Evolutionary conservation across 306 rosid genomes (phyloP).

Genomic region (Castanospermum australe): DNA sequence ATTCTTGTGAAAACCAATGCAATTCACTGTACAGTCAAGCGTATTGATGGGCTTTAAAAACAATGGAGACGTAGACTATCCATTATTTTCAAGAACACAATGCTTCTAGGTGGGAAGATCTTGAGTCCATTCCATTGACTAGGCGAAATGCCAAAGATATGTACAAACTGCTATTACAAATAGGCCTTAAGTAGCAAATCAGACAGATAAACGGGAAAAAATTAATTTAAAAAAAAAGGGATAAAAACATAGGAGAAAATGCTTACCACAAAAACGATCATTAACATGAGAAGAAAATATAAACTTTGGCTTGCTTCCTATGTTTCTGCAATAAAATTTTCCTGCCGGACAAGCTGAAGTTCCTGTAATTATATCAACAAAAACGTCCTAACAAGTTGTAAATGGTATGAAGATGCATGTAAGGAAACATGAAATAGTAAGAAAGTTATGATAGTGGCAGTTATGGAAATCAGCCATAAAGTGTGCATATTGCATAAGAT

Average conservation of each 20-base stretch:
- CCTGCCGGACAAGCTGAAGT: conserved; percentile 85
- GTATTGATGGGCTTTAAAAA: neutral
- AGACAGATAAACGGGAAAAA: neutral
- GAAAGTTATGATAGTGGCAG: neutral
- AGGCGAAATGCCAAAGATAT: neutral
- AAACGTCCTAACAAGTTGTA: conserved; percentile 21
- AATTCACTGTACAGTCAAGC: neutral
- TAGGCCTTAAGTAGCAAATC: neutral
- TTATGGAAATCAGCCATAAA: neutral
- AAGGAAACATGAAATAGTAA: neutral
- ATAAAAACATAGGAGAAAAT: neutral
- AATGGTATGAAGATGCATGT: neutral
- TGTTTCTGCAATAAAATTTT: conserved; percentile 75
- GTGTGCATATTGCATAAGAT: conserved; percentile 10
- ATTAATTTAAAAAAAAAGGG: neutral
- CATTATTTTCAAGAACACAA: conserved; percentile 3
- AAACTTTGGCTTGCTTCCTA: conserved; percentile 81
- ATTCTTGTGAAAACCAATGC: neutral
- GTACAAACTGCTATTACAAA: neutral
- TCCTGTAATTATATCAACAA: conserved; percentile 53
- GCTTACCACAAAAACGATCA: conserved; percentile 81
- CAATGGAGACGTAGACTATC: neutral
- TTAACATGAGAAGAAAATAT: conserved; percentile 81
- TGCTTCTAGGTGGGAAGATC: conserved; percentile 1
- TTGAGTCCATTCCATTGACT: conserved; percentile 5